Evolutionary conservation across 2,329 filamentous ascomycete genomes (phyloP).

Genomic region (Iodosphaeria phyllophila): DNA sequence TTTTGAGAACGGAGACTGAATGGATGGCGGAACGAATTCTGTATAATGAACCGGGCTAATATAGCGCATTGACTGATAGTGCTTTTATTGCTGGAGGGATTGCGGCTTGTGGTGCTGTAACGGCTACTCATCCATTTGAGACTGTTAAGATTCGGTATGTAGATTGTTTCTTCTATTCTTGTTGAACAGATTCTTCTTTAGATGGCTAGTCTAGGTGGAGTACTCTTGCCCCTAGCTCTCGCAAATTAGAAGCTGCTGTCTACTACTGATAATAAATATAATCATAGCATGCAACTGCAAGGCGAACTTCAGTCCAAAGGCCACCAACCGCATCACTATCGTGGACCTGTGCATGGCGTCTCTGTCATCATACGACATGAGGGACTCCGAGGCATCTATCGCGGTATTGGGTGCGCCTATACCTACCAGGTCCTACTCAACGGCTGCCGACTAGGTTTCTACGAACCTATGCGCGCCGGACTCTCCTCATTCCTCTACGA

Average conservation of each 20-base stretch:
- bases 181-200: no score
- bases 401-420: slow-evolving; percentile 82
- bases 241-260: no score
- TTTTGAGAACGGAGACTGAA: no score
- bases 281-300: slow-evolving; percentile 91
- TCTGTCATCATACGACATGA: slow-evolving; percentile 82
- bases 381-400: slow-evolving; percentile 67
- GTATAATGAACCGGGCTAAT: slow-evolving; percentile 5
- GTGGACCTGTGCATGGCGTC: slow-evolving; percentile 79
- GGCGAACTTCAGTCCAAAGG: slow-evolving; percentile 82
- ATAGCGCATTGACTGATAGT: slow-evolving; percentile 24
- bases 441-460: slow-evolving; percentile 90
- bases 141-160: slow-evolving; percentile 91
- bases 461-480: slow-evolving; percentile 72
- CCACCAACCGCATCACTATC: slow-evolving; percentile 74
- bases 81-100: slow-evolving; percentile 93
- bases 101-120: slow-evolving; percentile 92
- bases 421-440: slow-evolving; percentile 94
- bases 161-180: slow-evolving; percentile 1
- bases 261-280: no score
- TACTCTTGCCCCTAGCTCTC: no score
- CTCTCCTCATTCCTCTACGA: slow-evolving; percentile 58
- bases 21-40: no score
- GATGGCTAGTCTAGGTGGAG: no score
- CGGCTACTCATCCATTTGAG: slow-evolving; percentile 94